Conservation (phyloP, 192 early-diverging fungal genomes). For the Gigaspora rosea region DNA sequence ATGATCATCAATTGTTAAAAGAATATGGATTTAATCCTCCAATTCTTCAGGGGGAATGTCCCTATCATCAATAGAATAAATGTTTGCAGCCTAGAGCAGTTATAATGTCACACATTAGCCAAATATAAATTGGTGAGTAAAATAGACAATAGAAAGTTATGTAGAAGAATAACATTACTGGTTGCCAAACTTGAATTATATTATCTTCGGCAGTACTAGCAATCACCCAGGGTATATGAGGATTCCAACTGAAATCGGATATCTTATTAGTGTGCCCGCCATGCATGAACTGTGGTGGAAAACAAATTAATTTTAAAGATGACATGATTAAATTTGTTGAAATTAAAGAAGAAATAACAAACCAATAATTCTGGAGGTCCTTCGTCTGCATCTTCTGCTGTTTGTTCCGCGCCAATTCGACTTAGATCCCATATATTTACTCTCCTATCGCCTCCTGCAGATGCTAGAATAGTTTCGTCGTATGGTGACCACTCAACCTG, state of each 20-base stretch:
- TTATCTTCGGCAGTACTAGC: conserved; percentile 96
- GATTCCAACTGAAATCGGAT: conserved; percentile 95
- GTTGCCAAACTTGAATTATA: conserved; percentile 98
- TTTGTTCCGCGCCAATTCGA: conserved; percentile 93
- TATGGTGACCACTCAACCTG: conserved; percentile 94
- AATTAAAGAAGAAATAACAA: conserved; percentile 17
- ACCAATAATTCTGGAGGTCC: conserved; percentile 95
- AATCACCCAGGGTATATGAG: conserved; percentile 90
- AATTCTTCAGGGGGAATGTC: conserved; percentile 43
- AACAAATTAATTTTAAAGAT: neutral
- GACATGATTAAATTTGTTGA: neutral
- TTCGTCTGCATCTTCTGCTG: conserved; percentile 94
- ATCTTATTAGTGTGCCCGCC: conserved; percentile 98
- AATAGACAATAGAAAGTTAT: neutral
- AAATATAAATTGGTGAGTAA: neutral
- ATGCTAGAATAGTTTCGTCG: conserved; percentile 88
- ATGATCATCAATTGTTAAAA: too few relatives aligned
- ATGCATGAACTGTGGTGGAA: conserved; percentile 78
- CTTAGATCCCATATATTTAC: conserved; percentile 95
- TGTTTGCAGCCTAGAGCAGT: conserved; percentile 50
- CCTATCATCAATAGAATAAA: conserved; percentile 51
- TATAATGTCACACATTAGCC: neutral
- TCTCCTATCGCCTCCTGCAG: conserved; percentile 86
- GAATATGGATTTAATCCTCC: conserved; percentile 35
- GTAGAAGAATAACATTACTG: conserved; percentile 55